Conservation (phyloP, 805 yeast genomes). For the Ogataea chonburiensis region DNA sequence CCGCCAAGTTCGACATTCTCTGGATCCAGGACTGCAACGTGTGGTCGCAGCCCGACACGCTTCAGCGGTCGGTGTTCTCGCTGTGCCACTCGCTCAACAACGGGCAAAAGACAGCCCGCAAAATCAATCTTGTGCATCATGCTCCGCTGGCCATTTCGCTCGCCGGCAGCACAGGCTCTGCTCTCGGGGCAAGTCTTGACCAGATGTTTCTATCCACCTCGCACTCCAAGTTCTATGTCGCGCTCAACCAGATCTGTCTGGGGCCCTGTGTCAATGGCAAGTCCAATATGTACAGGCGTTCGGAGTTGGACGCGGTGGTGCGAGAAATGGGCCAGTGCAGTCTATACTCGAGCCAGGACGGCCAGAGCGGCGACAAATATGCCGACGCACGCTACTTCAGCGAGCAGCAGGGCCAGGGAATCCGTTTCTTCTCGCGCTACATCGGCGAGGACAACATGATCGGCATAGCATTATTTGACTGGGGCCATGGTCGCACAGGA, state of each 20-base stretch:
- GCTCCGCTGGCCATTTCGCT: constrained; percentile 61
- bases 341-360: constrained; percentile 31
- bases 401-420: constrained; percentile 42
- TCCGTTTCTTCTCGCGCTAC: constrained; percentile 70
- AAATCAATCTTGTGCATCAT: constrained; percentile 76
- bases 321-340: constrained; percentile 33
- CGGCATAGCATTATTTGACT: constrained; percentile 79
- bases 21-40: constrained; percentile 90
- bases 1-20: constrained; percentile 67
- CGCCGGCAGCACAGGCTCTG: constrained; percentile 19
- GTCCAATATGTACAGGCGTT: constrained; percentile 70
- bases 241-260: constrained; percentile 66
- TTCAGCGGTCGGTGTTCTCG: constrained; percentile 61
- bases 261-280: constrained; percentile 95
- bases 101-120: constrained; percentile 40
- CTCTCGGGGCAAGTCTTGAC: constrained; percentile 68
- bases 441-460: constrained; percentile 95
- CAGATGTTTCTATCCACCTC: constrained; percentile 83
- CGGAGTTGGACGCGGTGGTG: constrained; percentile 62
- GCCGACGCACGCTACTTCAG: constrained; percentile 34
- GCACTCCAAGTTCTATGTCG: constrained; percentile 81
- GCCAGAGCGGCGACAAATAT: constrained; percentile 34
- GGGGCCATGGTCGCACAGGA: constrained; percentile 65
- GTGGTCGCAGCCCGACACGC: constrained; percentile 66
- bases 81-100: constrained; percentile 50